Conservation (phyloP, 306 rosid species). For the Vicia sativa region DNA sequence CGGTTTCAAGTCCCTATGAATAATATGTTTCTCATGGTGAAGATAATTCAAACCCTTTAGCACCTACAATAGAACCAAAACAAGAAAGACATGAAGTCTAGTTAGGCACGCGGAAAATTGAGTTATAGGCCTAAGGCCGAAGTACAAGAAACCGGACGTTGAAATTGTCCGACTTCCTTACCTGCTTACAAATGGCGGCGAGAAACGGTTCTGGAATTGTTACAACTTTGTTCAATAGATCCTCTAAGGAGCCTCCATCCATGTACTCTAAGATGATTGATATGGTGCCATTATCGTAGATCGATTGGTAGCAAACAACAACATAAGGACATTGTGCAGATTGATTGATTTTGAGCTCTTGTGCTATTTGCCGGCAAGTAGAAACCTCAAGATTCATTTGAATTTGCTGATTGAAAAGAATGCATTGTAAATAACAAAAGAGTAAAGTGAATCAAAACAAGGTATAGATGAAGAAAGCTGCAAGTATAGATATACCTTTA, state of each 20-base stretch:
- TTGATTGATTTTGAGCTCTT: slow-evolving; percentile 85
- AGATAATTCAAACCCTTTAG: slow-evolving; percentile 83
- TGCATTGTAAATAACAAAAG: slow-evolving; percentile 25
- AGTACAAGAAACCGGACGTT: not conserved
- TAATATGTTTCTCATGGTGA: slow-evolving; percentile 86
- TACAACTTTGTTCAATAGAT: slow-evolving; percentile 72
- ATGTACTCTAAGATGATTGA: slow-evolving; percentile 97
- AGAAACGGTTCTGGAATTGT: slow-evolving; percentile 79
- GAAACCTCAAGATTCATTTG: slow-evolving; percentile 84
- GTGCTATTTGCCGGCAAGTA: slow-evolving; percentile 62
- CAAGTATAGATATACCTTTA: slow-evolving; percentile 60
- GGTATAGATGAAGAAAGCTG: slow-evolving; percentile 17
- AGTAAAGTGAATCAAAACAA: slow-evolving; percentile 12
- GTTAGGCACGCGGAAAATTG: not conserved
- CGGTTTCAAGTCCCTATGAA: slow-evolving; percentile 94
- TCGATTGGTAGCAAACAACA: slow-evolving; percentile 80
- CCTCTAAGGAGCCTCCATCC: slow-evolving; percentile 98
- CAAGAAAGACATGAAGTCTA: slow-evolving; percentile 13
- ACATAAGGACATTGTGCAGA: slow-evolving; percentile 84
- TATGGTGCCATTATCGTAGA: slow-evolving; percentile 75
- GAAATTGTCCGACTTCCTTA: slow-evolving; percentile 26
- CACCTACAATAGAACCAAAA: slow-evolving; percentile 56
- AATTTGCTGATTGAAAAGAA: slow-evolving; percentile 63
- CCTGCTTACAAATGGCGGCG: slow-evolving; percentile 88
- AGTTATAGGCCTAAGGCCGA: slow-evolving; percentile 2